phyloP scores from a whole-genome alignment of 768 basidiomycete genomes.

The Cystobasidium tubakii region DNA sequence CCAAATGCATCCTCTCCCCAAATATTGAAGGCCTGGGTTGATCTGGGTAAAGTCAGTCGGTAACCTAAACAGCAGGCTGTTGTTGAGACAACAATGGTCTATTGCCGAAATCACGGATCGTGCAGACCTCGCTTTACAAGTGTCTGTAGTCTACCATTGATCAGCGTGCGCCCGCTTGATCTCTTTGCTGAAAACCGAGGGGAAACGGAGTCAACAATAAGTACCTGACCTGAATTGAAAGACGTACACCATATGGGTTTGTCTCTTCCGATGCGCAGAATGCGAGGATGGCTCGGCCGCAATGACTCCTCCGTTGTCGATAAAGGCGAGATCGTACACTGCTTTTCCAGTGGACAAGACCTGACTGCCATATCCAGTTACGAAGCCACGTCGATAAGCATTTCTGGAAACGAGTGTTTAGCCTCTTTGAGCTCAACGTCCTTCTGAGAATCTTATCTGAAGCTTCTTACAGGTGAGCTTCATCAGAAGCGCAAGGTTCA shows the following conservation, averaged over 20 bases:
- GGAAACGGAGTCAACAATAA: background rate
- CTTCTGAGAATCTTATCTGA: too few species aligned
- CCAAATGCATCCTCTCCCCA: background rate
- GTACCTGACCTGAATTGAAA: background rate
- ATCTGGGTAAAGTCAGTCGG: too few species aligned
- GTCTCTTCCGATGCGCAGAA: background rate
- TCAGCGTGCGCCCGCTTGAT: background rate
- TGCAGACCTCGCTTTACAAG: background rate
- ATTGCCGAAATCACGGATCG: too few species aligned
- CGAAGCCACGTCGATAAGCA: background rate
- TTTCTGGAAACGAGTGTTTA: too few species aligned
- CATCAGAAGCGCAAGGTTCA: background rate
- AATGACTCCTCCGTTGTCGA: constrained; percentile 2
- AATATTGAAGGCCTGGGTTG: too few species aligned
- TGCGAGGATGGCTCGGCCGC: background rate
- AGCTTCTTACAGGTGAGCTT: background rate
- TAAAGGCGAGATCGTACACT: background rate
- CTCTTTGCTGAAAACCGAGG: background rate
- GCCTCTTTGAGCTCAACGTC: too few species aligned
- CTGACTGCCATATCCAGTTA: background rate
- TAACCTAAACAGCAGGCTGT: too few species aligned
- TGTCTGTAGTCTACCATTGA: background rate
- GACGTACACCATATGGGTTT: background rate
- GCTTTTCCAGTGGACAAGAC: background rate
- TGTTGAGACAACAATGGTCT: too few species aligned